Percentiles rank a stretch among this genome's conserved stretches.
These are phyloP conservation scores for Colletotrichum viniferum DNA, from an alignment of 2,329 filamentous ascomycete genomes.

Conservation along the genomic window DNA sequence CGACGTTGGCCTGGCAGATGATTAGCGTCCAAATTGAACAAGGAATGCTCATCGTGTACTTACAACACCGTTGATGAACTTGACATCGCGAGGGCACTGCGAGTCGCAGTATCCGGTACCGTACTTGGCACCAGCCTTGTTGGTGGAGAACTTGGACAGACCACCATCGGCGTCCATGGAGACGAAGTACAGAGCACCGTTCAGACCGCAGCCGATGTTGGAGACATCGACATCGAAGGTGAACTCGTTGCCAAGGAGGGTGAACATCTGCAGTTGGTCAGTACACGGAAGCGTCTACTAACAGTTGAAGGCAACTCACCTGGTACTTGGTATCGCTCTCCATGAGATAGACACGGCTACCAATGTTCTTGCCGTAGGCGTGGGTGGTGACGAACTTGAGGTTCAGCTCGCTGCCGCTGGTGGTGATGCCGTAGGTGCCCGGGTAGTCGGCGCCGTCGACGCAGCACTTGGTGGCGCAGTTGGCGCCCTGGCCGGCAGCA, in stretches of 20 bases:
- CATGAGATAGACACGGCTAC: conserved; percentile 68
- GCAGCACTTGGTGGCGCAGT: conserved; percentile 55
- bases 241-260: conserved; percentile 70
- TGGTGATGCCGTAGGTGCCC: conserved; percentile 57
- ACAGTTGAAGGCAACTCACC: conserved; percentile 48
- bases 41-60: not conserved
- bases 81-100: conserved; percentile 59
- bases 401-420: conserved; percentile 55
- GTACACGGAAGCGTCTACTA: conserved; percentile 1
- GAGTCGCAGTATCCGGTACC: conserved; percentile 62
- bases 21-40: not conserved
- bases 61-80: conserved; percentile 60
- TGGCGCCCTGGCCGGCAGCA: conserved; percentile 38
- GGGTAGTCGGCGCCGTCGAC: conserved; percentile 59
- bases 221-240: conserved; percentile 76
- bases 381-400: conserved; percentile 63
- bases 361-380: conserved; percentile 50
- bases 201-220: conserved; percentile 70
- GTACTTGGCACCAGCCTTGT: conserved; percentile 61
- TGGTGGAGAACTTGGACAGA: conserved; percentile 51
- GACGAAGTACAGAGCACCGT: conserved; percentile 73
- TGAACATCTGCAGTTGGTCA: conserved; percentile 57
- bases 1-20: conserved; percentile 48
- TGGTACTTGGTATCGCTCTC: conserved; percentile 65
- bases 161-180: conserved; percentile 64